These are phyloP conservation scores for Coemansia sp. DNA, from an alignment of 192 early-diverging fungal species.

Conservation along the genomic window DNA sequence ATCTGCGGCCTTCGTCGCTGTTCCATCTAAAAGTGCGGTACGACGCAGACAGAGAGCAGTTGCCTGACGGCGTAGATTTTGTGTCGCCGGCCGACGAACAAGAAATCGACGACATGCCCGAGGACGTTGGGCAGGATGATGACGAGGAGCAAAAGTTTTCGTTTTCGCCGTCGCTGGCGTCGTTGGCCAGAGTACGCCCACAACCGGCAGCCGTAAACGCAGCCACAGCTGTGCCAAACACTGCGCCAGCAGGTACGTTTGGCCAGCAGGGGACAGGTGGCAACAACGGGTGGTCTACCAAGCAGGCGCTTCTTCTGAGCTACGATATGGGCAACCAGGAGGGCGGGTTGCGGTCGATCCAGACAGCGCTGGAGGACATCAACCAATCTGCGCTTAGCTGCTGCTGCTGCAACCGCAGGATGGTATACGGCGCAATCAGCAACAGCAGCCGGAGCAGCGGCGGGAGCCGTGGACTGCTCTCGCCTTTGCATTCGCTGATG, in stretches of 20 bases:
- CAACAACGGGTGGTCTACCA: background rate
- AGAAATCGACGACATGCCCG: background rate
- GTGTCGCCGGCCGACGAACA: conserved; percentile 1
- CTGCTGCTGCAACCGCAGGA: conserved; percentile 11
- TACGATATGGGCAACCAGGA: conserved; percentile 8
- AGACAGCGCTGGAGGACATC: conserved; percentile 6
- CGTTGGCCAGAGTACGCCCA: conserved; percentile 8
- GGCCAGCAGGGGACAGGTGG: background rate
- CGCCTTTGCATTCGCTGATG: conserved; percentile 12
- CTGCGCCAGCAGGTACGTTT: conserved; percentile 1
- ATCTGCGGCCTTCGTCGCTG: conserved; percentile 45
- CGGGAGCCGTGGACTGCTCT: background rate
- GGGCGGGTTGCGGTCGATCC: conserved; percentile 12
- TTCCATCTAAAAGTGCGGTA: conserved; percentile 48
- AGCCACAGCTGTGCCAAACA: background rate
- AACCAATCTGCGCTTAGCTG: background rate
- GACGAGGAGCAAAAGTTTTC: conserved; percentile 18
- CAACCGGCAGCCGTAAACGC: background rate
- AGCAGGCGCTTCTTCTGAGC: conserved; percentile 12
- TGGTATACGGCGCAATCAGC: background rate
- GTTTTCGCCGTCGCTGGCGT: conserved; percentile 47
- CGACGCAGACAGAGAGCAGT: background rate
- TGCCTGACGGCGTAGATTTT: background rate
- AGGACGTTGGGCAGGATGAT: background rate
- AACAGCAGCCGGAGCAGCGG: background rate